Evolutionary conservation across 1,139 yeast genomes (phyloP).

Genomic region (Saccharomycopsis hybrid): DNA sequence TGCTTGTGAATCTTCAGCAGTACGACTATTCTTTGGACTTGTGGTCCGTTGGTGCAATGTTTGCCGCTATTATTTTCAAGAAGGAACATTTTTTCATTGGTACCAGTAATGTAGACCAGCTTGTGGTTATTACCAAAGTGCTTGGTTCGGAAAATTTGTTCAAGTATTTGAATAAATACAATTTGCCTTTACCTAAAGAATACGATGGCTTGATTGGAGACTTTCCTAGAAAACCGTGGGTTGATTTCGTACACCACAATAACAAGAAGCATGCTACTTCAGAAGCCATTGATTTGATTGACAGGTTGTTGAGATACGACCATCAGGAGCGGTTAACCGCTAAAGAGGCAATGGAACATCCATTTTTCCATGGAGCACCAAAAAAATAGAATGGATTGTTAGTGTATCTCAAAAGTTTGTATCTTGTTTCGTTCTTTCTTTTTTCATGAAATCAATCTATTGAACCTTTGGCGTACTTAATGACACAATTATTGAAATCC

Average conservation of each 20-base stretch:
- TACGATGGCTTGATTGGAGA: constrained; percentile 64
- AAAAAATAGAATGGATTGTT: too few relatives aligned
- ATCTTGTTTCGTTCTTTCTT: too few relatives aligned
- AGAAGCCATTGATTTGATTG: constrained; percentile 78
- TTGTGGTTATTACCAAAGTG: constrained; percentile 71
- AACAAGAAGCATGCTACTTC: constrained; percentile 49
- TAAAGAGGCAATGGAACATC: constrained; percentile 87
- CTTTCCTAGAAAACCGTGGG: constrained; percentile 65
- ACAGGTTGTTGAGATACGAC: constrained; percentile 78
- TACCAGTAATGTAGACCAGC: constrained; percentile 70
- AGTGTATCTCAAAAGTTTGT: too few relatives aligned
- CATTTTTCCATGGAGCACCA: too few relatives aligned
- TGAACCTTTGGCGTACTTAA: too few relatives aligned
- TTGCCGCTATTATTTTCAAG: constrained; percentile 70
- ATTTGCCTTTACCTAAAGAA: constrained; percentile 53
- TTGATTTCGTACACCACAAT: constrained; percentile 44
- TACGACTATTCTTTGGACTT: constrained; percentile 74
- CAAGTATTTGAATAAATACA: constrained; percentile 55
- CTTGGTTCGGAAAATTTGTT: constrained; percentile 66
- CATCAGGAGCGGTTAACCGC: constrained; percentile 96
- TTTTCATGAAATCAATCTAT: too few relatives aligned
- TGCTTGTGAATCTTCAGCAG: constrained; percentile 64
- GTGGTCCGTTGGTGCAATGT: constrained; percentile 80
- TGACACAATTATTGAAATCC: too few relatives aligned
- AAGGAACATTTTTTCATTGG: constrained; percentile 79